Conservation (phyloP, 106 monocot species). For the Platanthera zijinensis region DNA sequence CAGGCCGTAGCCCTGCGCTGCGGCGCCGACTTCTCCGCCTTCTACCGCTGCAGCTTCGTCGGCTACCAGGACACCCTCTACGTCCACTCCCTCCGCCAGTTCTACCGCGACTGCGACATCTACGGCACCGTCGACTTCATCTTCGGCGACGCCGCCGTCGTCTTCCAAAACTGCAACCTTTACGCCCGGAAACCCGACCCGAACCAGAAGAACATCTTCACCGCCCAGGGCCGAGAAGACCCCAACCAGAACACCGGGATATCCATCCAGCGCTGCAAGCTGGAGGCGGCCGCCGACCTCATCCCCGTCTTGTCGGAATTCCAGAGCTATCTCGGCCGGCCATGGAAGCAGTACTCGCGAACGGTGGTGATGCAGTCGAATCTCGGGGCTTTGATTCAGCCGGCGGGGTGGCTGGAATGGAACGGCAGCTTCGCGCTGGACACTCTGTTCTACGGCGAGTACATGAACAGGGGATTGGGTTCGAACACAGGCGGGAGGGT, state of each 20-base stretch:
- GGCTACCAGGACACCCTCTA: constrained; percentile 76
- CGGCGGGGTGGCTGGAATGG: constrained; percentile 69
- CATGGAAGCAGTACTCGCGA: constrained; percentile 63
- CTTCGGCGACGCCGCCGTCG: constrained; percentile 47
- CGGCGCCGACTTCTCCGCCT: constrained; percentile 55
- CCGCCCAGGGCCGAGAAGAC: constrained; percentile 64
- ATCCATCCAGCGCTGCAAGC: constrained; percentile 53
- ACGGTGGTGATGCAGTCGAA: constrained; percentile 53
- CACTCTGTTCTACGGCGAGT: constrained; percentile 64
- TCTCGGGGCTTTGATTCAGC: constrained; percentile 36
- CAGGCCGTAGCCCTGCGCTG: constrained; percentile 61
- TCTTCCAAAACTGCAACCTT: constrained; percentile 56
- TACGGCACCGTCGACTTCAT: too few species aligned
- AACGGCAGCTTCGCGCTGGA: constrained; percentile 43
- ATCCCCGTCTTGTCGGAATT: constrained; percentile 25
- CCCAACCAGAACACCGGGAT: constrained; percentile 81
- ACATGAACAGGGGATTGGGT: constrained; percentile 45
- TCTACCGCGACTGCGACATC: too few species aligned
- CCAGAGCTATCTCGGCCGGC: constrained; percentile 50
- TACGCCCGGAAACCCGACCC: constrained; percentile 49
- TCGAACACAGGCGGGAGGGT: constrained; percentile 34
- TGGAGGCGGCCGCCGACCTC: constrained; percentile 44
- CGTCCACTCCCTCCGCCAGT: too few species aligned
- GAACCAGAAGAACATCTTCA: constrained; percentile 59
- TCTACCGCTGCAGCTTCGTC: constrained; percentile 71